Evolutionary conservation across 139 green algal genomes (phyloP).

Genomic region (Trebouxia sp.): DNA sequence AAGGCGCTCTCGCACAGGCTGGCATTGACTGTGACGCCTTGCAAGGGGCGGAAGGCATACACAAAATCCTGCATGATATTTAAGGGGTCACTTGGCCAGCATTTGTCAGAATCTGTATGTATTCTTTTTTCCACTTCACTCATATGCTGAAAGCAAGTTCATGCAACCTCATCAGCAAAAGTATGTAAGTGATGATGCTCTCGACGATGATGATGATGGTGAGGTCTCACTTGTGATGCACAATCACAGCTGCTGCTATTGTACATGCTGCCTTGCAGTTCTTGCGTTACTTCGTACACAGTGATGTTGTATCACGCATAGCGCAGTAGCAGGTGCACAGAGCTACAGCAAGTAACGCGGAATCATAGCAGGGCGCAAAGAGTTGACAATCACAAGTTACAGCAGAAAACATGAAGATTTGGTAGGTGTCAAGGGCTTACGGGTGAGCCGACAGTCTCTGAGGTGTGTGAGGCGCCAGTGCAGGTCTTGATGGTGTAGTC

Average conservation of each 20-base stretch:
- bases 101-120: background rate
- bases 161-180: no score
- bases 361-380: background rate
- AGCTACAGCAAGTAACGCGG: no score
- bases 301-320: no score
- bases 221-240: no score
- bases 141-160: no score
- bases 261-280: no score
- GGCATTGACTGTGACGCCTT: background rate
- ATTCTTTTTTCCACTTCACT: no score
- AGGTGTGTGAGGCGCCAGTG: background rate
- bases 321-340: no score
- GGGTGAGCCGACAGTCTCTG: background rate
- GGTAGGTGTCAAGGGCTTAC: background rate
- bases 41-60: constrained; percentile 6
- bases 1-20: constrained; percentile 20
- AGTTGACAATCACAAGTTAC: background rate
- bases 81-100: background rate
- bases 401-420: background rate
- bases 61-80: constrained; percentile 21
- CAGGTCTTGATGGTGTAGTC: constrained; percentile 28
- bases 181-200: no score
- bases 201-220: no score
- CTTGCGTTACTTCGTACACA: no score
- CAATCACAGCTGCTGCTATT: no score